These are phyloP conservation scores for Pythium monospermum DNA, from an alignment of 352 stramenopile genomes.

Conservation along the genomic window DNA sequence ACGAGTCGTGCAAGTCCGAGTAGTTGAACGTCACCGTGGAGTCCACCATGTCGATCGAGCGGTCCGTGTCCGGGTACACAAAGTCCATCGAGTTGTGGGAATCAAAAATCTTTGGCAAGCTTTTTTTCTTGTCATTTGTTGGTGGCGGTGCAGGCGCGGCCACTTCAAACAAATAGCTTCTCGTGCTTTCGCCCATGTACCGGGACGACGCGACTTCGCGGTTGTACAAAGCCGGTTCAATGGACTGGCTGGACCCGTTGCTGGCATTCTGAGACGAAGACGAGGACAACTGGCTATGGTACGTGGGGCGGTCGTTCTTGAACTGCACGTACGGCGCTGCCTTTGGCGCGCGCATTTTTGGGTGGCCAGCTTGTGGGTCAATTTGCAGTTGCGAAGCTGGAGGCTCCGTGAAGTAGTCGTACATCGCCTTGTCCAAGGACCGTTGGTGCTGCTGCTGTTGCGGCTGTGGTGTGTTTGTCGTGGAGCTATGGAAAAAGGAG, in stretches of 20 bases:
- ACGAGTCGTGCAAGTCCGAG: neutral
- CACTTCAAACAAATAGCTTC: conserved; percentile 24
- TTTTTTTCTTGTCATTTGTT: too few species aligned
- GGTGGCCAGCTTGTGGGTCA: too few species aligned
- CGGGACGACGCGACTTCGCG: conserved; percentile 22
- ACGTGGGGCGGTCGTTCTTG: neutral
- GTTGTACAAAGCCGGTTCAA: conserved; percentile 23
- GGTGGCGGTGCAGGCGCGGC: neutral
- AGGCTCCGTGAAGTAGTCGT: conserved; percentile 12
- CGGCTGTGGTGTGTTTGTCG: too few species aligned
- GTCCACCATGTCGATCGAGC: conserved; percentile 15
- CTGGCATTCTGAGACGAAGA: neutral
- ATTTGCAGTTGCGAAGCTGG: too few species aligned
- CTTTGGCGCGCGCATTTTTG: neutral
- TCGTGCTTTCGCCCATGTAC: conserved; percentile 16
- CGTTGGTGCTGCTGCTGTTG: neutral
- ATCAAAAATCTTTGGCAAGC: conserved; percentile 19
- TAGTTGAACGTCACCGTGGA: conserved; percentile 13
- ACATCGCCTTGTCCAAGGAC: conserved; percentile 12
- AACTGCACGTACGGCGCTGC: conserved; percentile 1
- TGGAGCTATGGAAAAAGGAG: too few species aligned
- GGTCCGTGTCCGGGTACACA: conserved; percentile 26
- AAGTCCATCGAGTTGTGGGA: conserved; percentile 35
- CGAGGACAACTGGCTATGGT: neutral
- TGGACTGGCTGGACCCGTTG: neutral